These are phyloP conservation scores for Penicillium sp. DNA, from an alignment of 2,329 filamentous ascomycete genomes.

Conservation along the genomic window DNA sequence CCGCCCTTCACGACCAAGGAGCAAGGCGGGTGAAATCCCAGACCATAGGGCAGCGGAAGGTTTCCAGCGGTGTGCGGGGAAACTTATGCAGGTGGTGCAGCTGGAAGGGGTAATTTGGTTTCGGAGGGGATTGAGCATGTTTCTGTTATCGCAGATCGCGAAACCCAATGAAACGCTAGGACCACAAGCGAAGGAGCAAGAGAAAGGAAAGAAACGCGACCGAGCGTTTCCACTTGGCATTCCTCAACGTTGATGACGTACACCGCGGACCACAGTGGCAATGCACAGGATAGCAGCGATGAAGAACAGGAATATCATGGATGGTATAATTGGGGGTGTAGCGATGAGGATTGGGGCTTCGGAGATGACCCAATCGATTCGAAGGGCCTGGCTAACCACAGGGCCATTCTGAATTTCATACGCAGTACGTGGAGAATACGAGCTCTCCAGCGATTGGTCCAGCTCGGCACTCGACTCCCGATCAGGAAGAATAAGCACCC, in stretches of 20 bases:
- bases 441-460: background rate
- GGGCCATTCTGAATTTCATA: background rate
- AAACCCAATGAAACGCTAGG: background rate
- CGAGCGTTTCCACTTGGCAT: background rate
- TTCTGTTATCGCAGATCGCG: background rate
- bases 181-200: background rate
- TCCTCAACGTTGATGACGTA: background rate
- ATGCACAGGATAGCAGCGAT: background rate
- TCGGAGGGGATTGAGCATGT: background rate
- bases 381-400: background rate
- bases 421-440: background rate
- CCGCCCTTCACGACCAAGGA: background rate
- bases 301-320: background rate
- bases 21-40: background rate
- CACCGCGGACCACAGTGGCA: background rate
- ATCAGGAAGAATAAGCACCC: slow-evolving; percentile 1
- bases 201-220: background rate
- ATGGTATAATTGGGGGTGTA: background rate
- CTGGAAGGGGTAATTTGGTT: background rate
- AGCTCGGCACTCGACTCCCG: background rate
- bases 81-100: background rate
- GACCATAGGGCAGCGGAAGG: background rate
- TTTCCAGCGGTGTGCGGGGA: background rate
- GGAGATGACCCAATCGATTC: background rate
- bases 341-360: background rate